Base-by-base conservation (phyloP, 352 stramenopile genomes). In the Phytophthora meadii region DNA sequence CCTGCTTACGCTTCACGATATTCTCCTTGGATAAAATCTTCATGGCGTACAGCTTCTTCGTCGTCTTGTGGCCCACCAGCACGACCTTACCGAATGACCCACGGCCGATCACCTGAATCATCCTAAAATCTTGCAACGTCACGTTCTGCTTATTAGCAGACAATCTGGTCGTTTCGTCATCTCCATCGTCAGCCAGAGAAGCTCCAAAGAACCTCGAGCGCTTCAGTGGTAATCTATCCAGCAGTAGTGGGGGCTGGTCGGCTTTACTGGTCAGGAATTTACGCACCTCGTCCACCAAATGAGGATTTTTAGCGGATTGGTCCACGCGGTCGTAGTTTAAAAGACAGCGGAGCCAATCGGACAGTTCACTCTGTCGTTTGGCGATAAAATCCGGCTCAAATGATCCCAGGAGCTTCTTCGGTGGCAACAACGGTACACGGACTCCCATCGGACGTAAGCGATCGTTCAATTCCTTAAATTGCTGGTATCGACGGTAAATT, bases 41-140 rank as follows among this genome's bases (percentile, higher is more conserved):
- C 85, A 98, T 97, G 3, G 93, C 93, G 52, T 90, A 97, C 40
- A 97, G 65, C 27, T 89, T 93, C 53, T 93, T 93, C 0, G 77
- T 95, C n/a, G 88, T 79, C 39, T 90, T 92, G 66, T 96, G 90
- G 1, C 82, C 75, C 5, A 97, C 89, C 1, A 94, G 78, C 28
- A 95, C 81, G 2, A 94, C 94, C 74, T 98, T 98, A 24, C 93
- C 93, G 46, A 98, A 98, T 10, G 84, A 95, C 11, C 93, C 93
- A 27, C 94, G 92, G 7, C 93, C 93, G 54, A 98, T 90, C 24
- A 97, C 91, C 54, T 96, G 79, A 42, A 93, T 87, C 85, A 93
- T 91, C 61, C 85, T 82, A 62, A 93, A 93, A 40, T 93, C 79
- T 30, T 87, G 67, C 8, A 93, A 66, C 19, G 82, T 87, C 27